Base-by-base conservation (phyloP, 345 rosid genomes). In the Arabis alpina region DNA sequence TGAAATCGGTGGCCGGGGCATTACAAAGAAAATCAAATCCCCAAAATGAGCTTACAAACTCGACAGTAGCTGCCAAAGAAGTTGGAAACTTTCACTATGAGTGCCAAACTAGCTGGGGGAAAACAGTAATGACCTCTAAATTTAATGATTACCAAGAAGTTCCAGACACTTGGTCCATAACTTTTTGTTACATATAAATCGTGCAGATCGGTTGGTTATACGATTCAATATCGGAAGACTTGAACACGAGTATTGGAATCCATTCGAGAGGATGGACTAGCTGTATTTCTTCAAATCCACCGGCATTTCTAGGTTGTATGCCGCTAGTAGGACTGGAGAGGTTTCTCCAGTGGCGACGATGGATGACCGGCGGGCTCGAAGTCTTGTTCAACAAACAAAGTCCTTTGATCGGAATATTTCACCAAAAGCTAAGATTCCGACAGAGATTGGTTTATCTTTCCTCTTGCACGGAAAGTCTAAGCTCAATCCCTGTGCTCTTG, bases 311-410 rank as follows among this genome's bases (percentile, higher is more conserved):
- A 10, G 95, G 98, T 0, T 84, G 84, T 56, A 74, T 81, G 9
- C 92, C 92, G 0, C 11, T 76, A 0, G 68, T 76, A 10, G 83
- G 85, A 3, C 84, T 88, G 0, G 74, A 54, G 4, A 52, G 74
- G 0, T 47, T 90, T 85, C 44, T 56, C 48, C 97, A 90, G 30
- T 77, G 75, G 24, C 85, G 84, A 59, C 79, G 93, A 55, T 93
- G 96, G 95, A 61, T 77, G 8, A 82, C 88, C 0, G 97, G 95
- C 5, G 2, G 81, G 10, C 83, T 84, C 4, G 93, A 90, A 74
- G 32, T 83, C 32, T 55, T 86, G 42, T 52, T 86, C 44, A 73
- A 73, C 74, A 71, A 57, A 39, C 69, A 32, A 6, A 82, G 32
- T 72, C 95, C 91, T 0, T 58, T 87, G 8, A 4, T 56, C 36